phyloP scores from a whole-genome alignment of 768 basidiomycete species.

The Trametes cinnabarina region DNA sequence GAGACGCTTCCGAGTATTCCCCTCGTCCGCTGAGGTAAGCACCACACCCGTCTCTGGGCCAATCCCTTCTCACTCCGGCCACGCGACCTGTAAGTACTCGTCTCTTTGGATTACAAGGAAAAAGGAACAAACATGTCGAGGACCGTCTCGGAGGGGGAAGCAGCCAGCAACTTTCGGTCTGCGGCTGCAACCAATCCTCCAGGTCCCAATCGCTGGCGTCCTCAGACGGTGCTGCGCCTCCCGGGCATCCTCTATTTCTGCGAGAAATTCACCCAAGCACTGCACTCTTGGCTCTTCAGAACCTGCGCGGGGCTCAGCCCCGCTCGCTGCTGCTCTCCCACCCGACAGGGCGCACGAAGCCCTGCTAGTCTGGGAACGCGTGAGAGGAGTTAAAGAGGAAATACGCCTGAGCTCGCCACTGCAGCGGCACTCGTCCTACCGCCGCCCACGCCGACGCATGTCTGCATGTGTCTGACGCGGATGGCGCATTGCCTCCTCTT shows the following conservation, averaged over 20 bases:
- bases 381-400: slow-evolving; percentile 12
- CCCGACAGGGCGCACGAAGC: not conserved
- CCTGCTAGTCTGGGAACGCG: slow-evolving; percentile 4
- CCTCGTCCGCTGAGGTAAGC: slow-evolving; percentile 1
- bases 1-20: too few species aligned
- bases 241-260: not conserved
- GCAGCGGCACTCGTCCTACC: too few species aligned
- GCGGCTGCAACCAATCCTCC: too few species aligned
- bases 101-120: not conserved
- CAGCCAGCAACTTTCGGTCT: too few species aligned
- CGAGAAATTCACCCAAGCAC: not conserved
- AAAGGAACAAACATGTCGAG: too few species aligned
- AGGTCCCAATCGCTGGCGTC: too few species aligned
- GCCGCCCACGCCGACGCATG: too few species aligned
- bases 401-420: not conserved
- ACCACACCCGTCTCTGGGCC: not conserved
- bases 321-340: not conserved
- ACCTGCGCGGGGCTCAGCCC: not conserved
- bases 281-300: not conserved
- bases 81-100: not conserved
- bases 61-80: slow-evolving; percentile 9
- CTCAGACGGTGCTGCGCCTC: slow-evolving; percentile 1
- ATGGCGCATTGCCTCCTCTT: slow-evolving; percentile 2
- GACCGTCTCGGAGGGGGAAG: too few species aligned
- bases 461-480: too few species aligned